Conservation (phyloP, 1,284 basidiomycete genomes). For the Papiliotrema laurentii region DNA sequence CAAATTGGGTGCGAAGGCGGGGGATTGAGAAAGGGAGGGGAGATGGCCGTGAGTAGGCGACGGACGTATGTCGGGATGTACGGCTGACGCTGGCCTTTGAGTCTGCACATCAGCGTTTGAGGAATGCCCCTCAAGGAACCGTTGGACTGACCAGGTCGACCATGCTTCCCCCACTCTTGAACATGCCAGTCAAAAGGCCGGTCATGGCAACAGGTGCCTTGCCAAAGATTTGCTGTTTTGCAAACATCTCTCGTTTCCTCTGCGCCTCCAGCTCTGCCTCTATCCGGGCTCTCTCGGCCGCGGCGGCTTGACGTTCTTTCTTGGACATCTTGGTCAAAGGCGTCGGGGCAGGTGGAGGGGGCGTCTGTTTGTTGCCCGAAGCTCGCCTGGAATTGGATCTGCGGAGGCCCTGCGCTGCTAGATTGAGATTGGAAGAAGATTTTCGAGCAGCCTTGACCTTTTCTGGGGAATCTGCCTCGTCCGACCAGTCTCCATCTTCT, state of each 20-base stretch:
- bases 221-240: constrained; percentile 40
- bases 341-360: constrained; percentile 29
- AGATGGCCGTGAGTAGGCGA: constrained; percentile 33
- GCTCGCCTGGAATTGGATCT: constrained; percentile 6
- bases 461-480: not conserved
- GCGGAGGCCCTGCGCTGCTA: constrained; percentile 1
- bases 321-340: constrained; percentile 30
- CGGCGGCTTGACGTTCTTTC: constrained; percentile 27
- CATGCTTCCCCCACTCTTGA: constrained; percentile 42
- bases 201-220: constrained; percentile 4
- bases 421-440: constrained; percentile 4
- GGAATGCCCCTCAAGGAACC: not conserved
- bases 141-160: constrained; percentile 28
- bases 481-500: constrained; percentile 7
- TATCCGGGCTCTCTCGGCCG: constrained; percentile 30
- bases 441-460: not conserved
- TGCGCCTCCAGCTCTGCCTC: constrained; percentile 40
- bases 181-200: constrained; percentile 35
- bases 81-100: too few species aligned
- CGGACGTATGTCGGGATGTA: constrained; percentile 26
- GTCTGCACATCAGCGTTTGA: not conserved
- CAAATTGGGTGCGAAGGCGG: constrained; percentile 21
- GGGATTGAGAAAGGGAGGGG: constrained; percentile 21
- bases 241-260: constrained; percentile 44
- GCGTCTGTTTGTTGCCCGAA: constrained; percentile 4